phyloP scores from a whole-genome alignment of 176 grass and related monocot genomes.

The Eleusine indica region DNA sequence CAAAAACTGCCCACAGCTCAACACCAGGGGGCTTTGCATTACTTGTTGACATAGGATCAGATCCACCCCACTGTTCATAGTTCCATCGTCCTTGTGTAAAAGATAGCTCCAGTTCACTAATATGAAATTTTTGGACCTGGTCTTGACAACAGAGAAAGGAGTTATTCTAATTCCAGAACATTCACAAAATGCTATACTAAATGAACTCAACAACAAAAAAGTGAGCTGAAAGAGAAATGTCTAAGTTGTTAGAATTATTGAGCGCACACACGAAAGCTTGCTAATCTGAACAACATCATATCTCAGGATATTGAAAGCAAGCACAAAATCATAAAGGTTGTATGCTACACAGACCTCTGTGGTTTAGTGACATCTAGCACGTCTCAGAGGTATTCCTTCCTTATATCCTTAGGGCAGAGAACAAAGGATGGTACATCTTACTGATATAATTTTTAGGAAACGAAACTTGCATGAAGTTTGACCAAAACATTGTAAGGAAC shows the following conservation, averaged over 20 bases:
- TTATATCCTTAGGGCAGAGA: too few relatives aligned
- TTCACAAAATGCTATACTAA: constrained; percentile 18
- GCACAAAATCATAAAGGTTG: background rate
- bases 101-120: constrained; percentile 89
- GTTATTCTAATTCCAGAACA: constrained; percentile 13
- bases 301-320: background rate
- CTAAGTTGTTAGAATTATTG: background rate
- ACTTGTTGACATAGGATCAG: constrained; percentile 79
- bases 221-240: background rate
- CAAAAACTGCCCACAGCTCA: constrained; percentile 86
- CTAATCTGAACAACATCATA: background rate
- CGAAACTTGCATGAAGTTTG: background rate
- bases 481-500: background rate
- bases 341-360: background rate
- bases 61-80: constrained; percentile 92
- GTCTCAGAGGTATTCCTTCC: background rate
- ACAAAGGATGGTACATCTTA: background rate
- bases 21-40: constrained; percentile 95
- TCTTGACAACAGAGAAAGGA: constrained; percentile 43
- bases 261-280: background rate
- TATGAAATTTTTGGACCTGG: constrained; percentile 81
- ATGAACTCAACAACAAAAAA: background rate
- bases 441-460: background rate
- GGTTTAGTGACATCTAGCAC: background rate
- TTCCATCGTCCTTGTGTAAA: constrained; percentile 98